A percentile compares a stretch with the other conserved stretches of the same genome.
Evolutionary conservation across 139 green algal genomes (phyloP).

Genomic region (Chlamydomonas sp.): DNA sequence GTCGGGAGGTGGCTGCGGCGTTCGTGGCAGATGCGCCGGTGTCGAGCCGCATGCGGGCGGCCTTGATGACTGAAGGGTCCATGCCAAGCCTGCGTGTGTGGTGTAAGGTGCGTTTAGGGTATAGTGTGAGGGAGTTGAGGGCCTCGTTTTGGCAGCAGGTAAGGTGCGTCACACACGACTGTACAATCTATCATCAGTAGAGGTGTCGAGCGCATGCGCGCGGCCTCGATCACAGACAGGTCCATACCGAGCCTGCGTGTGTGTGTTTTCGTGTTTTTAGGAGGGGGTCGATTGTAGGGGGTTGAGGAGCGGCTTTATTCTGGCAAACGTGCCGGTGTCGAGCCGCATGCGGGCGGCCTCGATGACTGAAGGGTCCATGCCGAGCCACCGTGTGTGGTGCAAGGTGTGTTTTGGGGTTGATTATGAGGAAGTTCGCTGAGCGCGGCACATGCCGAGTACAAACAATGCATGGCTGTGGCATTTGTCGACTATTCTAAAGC

Average conservation of each 20-base stretch:
- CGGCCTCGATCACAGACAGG: not conserved
- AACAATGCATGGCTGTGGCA: too few species aligned
- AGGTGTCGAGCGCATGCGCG: constrained; percentile 61
- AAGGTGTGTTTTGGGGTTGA: too few species aligned
- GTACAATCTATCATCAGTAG: not conserved
- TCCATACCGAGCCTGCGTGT: not conserved
- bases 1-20: too few species aligned
- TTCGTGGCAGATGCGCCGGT: constrained; percentile 26
- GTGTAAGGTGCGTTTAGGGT: too few species aligned
- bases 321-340: constrained; percentile 27
- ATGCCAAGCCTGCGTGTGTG: constrained; percentile 67
- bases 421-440: not conserved
- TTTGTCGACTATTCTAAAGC: too few species aligned
- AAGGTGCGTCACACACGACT: too few species aligned
- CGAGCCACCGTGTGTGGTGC: too few species aligned
- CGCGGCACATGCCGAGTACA: too few species aligned
- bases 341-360: constrained; percentile 50
- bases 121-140: not conserved
- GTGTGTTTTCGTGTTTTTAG: too few species aligned
- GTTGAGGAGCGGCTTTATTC: too few species aligned
- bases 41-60: constrained; percentile 52
- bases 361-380: constrained; percentile 56
- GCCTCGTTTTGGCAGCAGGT: not conserved
- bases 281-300: too few species aligned
- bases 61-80: constrained; percentile 48